phyloP scores from a whole-genome alignment of 2,329 filamentous ascomycete genomes.

The Alternaria hordeiaustralica region DNA sequence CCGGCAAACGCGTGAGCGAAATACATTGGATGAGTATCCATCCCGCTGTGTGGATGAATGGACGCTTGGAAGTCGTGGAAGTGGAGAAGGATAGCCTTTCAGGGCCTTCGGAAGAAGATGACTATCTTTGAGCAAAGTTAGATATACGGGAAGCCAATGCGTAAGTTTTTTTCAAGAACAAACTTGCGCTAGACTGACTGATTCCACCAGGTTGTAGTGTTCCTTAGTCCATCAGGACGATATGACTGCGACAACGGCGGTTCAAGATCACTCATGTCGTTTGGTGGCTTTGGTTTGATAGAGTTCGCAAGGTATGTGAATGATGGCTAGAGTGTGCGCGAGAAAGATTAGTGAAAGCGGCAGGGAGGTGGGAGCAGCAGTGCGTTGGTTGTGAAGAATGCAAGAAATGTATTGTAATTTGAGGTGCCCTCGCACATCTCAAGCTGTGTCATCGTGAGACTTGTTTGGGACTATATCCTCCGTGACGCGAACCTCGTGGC shows the following conservation, averaged over 20 bases:
- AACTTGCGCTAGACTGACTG: background rate
- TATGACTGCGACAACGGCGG: too few species aligned
- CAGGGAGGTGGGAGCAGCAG: fast-evolving
- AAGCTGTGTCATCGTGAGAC: background rate
- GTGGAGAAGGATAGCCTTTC: background rate
- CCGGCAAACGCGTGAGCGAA: too few species aligned
- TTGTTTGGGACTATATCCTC: constrained; percentile 15
- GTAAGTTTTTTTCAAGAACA: background rate
- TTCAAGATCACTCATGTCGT: too few species aligned
- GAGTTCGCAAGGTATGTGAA: too few species aligned
- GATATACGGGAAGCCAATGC: background rate
- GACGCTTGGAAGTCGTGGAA: background rate
- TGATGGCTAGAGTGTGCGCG: too few species aligned
- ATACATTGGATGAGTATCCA: too few species aligned
- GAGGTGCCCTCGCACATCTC: background rate
- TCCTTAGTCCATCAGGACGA: too few species aligned
- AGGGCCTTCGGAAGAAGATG: background rate
- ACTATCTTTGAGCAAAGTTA: background rate
- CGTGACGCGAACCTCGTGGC: constrained; percentile 36
- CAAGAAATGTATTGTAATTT: background rate
- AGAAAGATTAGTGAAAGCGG: too few species aligned
- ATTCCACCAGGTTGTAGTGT: background rate
- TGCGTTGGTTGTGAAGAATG: background rate
- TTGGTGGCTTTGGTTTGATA: too few species aligned
- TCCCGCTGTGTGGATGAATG: background rate